A percentile compares a stretch with the other conserved stretches of the same genome.
Conservation (phyloP, 83 land plant species). For the Diphasiastrum complanatum region DNA sequence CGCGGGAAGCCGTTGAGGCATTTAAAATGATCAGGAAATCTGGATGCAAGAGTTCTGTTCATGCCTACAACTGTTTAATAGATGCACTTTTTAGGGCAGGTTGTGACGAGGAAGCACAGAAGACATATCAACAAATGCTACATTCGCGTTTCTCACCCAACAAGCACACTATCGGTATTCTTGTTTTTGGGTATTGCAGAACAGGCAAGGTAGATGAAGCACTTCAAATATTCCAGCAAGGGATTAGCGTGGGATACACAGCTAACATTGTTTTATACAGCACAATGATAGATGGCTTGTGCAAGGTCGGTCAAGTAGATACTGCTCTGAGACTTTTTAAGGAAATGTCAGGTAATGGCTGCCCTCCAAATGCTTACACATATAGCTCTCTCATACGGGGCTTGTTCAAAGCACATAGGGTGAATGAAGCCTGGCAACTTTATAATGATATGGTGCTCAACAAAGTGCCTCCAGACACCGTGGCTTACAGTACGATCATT, state of each 20-base stretch:
- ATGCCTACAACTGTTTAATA: not conserved
- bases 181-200: constrained; percentile 54
- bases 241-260: constrained; percentile 26
- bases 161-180: constrained; percentile 43
- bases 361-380: constrained; percentile 45
- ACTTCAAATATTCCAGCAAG: constrained; percentile 18
- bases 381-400: constrained; percentile 52
- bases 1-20: not conserved
- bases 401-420: constrained; percentile 47
- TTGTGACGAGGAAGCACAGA: not conserved
- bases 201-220: constrained; percentile 21
- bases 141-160: too few species aligned
- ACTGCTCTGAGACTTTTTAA: constrained; percentile 51
- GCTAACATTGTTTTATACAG: constrained; percentile 62
- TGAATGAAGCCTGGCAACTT: constrained; percentile 54
- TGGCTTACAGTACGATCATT: constrained; percentile 12
- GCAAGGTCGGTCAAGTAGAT: constrained; percentile 56
- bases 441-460: constrained; percentile 52
- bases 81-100: not conserved
- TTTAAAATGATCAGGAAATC: not conserved
- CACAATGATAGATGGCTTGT: constrained; percentile 46
- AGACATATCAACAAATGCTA: not conserved
- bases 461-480: constrained; percentile 2
- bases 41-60: not conserved
- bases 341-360: constrained; percentile 51